Percentiles rank a stretch among this genome's conserved stretches.
phyloP scores from a whole-genome alignment of 1,139 yeast species.

The Kodamaea sp. region DNA sequence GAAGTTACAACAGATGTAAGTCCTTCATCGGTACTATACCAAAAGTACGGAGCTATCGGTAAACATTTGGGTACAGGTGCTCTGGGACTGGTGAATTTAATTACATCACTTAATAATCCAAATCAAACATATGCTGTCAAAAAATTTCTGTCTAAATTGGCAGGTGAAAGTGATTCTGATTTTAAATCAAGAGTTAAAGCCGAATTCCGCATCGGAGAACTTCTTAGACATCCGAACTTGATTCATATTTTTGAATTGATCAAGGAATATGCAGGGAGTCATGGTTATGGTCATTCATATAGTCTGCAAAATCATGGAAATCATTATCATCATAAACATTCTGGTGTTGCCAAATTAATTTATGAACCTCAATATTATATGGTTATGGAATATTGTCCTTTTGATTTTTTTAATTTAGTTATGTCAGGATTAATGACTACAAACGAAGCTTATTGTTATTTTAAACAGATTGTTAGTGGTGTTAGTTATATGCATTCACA shows the following conservation, averaged over 20 bases:
- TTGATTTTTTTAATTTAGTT: slow-evolving; percentile 71
- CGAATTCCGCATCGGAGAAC: slow-evolving; percentile 64
- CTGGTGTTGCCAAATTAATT: slow-evolving; percentile 15
- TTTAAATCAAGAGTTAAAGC: slow-evolving; percentile 61
- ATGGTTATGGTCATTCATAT: neutral
- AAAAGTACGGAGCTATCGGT: slow-evolving; percentile 59
- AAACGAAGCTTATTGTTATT: slow-evolving; percentile 62
- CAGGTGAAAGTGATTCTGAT: slow-evolving; percentile 50
- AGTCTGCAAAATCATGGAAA: neutral
- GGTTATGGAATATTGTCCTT: slow-evolving; percentile 74
- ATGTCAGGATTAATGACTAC: slow-evolving; percentile 65
- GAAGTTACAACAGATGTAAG: neutral
- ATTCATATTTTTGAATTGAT: slow-evolving; percentile 63
- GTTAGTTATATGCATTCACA: slow-evolving; percentile 57
- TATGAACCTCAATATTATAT: slow-evolving; percentile 48
- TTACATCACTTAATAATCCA: slow-evolving; percentile 46
- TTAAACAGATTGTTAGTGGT: slow-evolving; percentile 63
- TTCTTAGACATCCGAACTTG: slow-evolving; percentile 57
- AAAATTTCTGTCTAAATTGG: slow-evolving; percentile 55
- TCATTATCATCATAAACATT: slow-evolving; percentile 5
- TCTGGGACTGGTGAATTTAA: slow-evolving; percentile 67
- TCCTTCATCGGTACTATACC: slow-evolving; percentile 15
- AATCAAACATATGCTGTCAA: slow-evolving; percentile 60
- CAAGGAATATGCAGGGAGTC: slow-evolving; percentile 29
- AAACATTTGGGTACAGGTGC: slow-evolving; percentile 70